Conservation (phyloP, 306 rosid species). For the Mimosa pudica region DNA sequence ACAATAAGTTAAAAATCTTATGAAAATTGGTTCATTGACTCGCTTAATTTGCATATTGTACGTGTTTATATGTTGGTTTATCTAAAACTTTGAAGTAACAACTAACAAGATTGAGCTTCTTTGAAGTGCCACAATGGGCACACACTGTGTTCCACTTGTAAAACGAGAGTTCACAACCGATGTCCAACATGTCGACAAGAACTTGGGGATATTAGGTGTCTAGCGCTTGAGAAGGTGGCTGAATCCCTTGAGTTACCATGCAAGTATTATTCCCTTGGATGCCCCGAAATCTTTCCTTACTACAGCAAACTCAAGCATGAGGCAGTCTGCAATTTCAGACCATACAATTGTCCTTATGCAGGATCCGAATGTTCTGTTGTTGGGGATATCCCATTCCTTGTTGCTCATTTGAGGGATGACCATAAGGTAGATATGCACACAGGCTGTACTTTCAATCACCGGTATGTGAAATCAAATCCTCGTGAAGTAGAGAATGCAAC, state of each 20-base stretch:
- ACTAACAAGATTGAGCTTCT: constrained; percentile 38
- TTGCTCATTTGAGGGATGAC: constrained; percentile 95
- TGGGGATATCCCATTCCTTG: constrained; percentile 93
- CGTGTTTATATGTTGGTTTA: not conserved
- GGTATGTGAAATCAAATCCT: constrained; percentile 97
- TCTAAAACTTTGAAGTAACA: not conserved
- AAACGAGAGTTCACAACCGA: constrained; percentile 95
- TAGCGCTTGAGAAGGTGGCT: constrained; percentile 97
- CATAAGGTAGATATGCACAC: constrained; percentile 99
- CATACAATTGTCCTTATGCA: constrained; percentile 95
- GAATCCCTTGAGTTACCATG: constrained; percentile 98
- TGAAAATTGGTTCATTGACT: constrained; percentile 25
- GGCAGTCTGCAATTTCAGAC: constrained; percentile 88
- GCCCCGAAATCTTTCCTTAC: constrained; percentile 97
- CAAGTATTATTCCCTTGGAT: constrained; percentile 85
- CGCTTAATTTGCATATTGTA: constrained; percentile 20
- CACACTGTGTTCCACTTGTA: constrained; percentile 94
- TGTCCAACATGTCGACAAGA: constrained; percentile 99
- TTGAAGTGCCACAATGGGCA: constrained; percentile 99
- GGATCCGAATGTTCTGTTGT: constrained; percentile 93
- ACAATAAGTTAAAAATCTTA: constrained; percentile 3
- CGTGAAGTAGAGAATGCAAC: constrained; percentile 99
- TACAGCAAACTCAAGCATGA: constrained; percentile 98
- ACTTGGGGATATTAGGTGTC: constrained; percentile 98
- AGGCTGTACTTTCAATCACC: constrained; percentile 98